Conservation (phyloP, 225 moss, liverwort and hornwort genomes). For the Neckera pumila region DNA sequence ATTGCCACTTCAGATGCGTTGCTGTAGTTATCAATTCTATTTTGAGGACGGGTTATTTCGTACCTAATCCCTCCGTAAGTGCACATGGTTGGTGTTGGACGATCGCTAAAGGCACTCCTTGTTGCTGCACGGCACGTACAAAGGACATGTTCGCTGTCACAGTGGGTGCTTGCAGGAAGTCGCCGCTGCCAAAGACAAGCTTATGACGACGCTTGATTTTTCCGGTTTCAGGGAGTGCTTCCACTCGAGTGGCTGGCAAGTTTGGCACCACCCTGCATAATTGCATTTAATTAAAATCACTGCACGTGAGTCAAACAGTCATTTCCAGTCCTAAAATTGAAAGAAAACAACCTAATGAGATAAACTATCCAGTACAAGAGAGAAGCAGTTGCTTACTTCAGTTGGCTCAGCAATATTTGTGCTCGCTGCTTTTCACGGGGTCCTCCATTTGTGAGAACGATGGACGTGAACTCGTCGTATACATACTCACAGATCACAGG, state of each 20-base stretch:
- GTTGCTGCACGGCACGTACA: constrained; percentile 72
- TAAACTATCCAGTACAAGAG: neutral
- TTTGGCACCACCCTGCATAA: constrained; percentile 59
- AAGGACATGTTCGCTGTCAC: constrained; percentile 89
- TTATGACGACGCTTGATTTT: constrained; percentile 82
- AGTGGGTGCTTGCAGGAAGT: constrained; percentile 63
- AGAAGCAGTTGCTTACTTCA: constrained; percentile 37
- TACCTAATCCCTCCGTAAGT: constrained; percentile 52
- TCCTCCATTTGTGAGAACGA: constrained; percentile 53
- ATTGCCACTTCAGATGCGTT: neutral
- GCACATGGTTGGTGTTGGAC: constrained; percentile 84
- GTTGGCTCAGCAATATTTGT: constrained; percentile 29
- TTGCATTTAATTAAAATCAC: neutral
- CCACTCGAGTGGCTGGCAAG: constrained; percentile 56
- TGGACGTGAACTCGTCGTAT: constrained; percentile 65
- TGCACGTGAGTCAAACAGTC: neutral
- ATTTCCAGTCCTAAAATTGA: neutral
- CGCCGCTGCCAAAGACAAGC: constrained; percentile 84
- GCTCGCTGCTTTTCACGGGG: constrained; percentile 59
- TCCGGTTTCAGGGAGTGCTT: constrained; percentile 58
- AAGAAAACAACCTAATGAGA: neutral
- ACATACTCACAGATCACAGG: constrained; percentile 68
- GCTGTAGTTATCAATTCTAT: neutral
- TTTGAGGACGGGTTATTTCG: neutral
- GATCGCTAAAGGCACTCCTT: constrained; percentile 58